A percentile compares a stretch with the other conserved stretches of the same genome.
phyloP scores from a whole-genome alignment of 495 filamentous ascomycete genomes.

The Penicillium paradoxum region DNA sequence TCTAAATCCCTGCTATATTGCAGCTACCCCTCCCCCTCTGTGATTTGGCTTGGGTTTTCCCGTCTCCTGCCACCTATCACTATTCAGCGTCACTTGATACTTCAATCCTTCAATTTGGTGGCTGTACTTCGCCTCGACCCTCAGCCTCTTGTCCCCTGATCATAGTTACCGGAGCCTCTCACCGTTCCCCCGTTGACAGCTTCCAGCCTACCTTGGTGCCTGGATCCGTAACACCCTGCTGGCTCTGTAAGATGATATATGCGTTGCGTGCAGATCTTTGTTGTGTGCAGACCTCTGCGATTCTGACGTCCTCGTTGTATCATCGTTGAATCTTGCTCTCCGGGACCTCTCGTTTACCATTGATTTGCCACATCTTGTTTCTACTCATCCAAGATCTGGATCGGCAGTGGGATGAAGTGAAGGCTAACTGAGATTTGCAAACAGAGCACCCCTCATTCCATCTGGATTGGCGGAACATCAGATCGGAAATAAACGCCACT shows the following conservation, averaged over 20 bases:
- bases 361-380: slow-evolving; percentile 1
- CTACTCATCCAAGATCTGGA: neutral
- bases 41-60: neutral
- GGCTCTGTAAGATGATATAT: slow-evolving; percentile 10
- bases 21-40: neutral
- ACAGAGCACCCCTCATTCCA: slow-evolving; percentile 5
- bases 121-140: neutral
- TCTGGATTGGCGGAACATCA: slow-evolving; percentile 5
- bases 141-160: neutral
- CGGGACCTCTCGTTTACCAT: neutral
- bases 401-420: neutral
- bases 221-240: slow-evolving; percentile 9
- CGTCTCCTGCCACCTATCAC: neutral
- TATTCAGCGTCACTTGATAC: neutral
- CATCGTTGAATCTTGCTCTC: slow-evolving; percentile 2
- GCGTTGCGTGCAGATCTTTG: neutral
- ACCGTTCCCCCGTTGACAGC: neutral
- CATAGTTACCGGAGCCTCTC: neutral
- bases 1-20: slow-evolving; percentile 2
- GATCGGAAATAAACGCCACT: slow-evolving; percentile 7
- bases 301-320: slow-evolving; percentile 4
- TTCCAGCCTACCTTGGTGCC: neutral
- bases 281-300: neutral
- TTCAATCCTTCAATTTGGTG: neutral
- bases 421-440: slow-evolving; percentile 9